Evolutionary conservation across 805 yeast species (phyloP).

Genomic region (Spencermartinsiella europaea): DNA sequence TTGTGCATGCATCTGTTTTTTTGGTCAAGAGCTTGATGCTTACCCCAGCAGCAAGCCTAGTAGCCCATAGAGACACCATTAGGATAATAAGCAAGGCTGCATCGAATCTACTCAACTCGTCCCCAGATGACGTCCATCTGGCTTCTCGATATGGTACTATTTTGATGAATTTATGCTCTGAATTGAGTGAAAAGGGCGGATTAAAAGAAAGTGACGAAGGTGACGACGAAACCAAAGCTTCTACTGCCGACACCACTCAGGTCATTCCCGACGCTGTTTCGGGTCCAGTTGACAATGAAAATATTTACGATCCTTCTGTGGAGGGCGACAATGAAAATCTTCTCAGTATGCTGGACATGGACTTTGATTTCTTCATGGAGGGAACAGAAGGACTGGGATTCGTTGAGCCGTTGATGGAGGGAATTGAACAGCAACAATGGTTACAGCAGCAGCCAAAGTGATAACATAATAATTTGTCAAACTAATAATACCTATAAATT

Average conservation of each 20-base stretch:
- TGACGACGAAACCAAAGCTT: background rate
- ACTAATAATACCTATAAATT: background rate
- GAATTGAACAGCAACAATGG: slow-evolving; percentile 25
- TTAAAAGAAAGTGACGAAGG: slow-evolving; percentile 1
- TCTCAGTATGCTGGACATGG: slow-evolving; percentile 21
- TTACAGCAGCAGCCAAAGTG: slow-evolving; percentile 12
- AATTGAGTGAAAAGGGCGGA: background rate
- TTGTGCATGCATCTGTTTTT: slow-evolving; percentile 84
- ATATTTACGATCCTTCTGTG: background rate
- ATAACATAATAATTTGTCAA: too few relatives aligned
- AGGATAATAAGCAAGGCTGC: slow-evolving; percentile 68
- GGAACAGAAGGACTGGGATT: slow-evolving; percentile 28
- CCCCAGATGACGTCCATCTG: slow-evolving; percentile 85
- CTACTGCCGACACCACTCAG: background rate
- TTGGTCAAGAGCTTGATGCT: slow-evolving; percentile 69
- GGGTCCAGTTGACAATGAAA: too few relatives aligned
- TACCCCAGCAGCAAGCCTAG: slow-evolving; percentile 21
- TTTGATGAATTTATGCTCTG: slow-evolving; percentile 53
- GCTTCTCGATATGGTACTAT: slow-evolving; percentile 56
- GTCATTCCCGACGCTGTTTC: background rate
- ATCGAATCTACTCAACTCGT: slow-evolving; percentile 65
- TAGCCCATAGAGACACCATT: slow-evolving; percentile 49
- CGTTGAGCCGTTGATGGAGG: slow-evolving; percentile 28
- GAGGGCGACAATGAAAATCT: slow-evolving; percentile 6
- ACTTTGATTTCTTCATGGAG: slow-evolving; percentile 27